A percentile compares a stretch with the other conserved stretches of the same genome.
Conservation (phyloP, 257 asterid genomes). For the Przewalskia tangutica region DNA sequence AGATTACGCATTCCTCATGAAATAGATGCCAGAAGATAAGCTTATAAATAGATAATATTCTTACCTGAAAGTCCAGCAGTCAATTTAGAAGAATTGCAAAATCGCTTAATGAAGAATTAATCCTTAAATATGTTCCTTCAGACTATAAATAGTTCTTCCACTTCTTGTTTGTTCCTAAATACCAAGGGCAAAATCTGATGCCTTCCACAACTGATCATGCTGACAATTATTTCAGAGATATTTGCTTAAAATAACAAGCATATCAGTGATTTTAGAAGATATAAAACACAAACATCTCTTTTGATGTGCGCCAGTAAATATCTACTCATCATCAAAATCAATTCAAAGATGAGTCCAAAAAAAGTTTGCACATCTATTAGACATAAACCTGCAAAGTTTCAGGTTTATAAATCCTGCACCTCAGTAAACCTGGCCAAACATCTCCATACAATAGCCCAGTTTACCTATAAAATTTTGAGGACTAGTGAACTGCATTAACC, state of each 20-base stretch:
- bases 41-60: background rate
- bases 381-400: background rate
- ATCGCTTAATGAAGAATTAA: background rate
- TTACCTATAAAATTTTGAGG: too few relatives aligned
- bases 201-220: background rate
- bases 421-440: background rate
- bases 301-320: background rate
- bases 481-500: background rate
- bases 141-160: background rate
- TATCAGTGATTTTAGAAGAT: background rate
- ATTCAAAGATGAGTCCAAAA: background rate
- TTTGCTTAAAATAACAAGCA: background rate
- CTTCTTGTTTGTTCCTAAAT: background rate
- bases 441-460: background rate
- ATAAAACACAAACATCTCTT: background rate
- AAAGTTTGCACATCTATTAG: background rate
- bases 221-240: background rate
- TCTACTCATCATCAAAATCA: background rate
- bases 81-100: background rate
- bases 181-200: background rate
- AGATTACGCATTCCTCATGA: background rate
- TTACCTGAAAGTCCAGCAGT: background rate
- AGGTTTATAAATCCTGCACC: background rate
- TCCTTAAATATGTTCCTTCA: background rate
- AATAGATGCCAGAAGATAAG: background rate